These are phyloP conservation scores for Erysimum cheiranthoides DNA, from an alignment of 345 rosid genomes.

Conservation along the genomic window DNA sequence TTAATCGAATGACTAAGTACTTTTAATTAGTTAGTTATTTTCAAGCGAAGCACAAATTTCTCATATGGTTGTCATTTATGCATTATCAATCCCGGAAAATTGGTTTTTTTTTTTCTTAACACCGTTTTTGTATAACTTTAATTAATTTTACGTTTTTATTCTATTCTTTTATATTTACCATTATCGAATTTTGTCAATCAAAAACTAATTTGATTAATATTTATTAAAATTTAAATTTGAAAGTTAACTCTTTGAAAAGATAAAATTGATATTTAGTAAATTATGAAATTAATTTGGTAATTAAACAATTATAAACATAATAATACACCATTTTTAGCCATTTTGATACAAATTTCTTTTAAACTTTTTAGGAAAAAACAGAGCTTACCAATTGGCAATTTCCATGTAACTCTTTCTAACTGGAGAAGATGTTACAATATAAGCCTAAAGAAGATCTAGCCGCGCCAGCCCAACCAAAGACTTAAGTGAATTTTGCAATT, in stretches of 20 bases:
- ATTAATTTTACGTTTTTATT: not conserved
- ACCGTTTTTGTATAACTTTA: not conserved
- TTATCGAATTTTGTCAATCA: not conserved
- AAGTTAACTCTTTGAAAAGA: too few species aligned
- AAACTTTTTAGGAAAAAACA: too few species aligned
- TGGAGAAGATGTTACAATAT: not conserved
- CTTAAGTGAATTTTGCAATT: too few species aligned
- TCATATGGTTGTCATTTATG: not conserved
- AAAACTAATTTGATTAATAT: too few species aligned
- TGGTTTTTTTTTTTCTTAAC: not conserved
- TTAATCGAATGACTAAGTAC: not conserved
- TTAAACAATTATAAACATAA: not conserved
- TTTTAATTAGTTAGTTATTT: slow-evolving; percentile 13
- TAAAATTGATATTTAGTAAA: too few species aligned
- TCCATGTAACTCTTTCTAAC: not conserved
- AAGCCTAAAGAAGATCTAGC: too few species aligned
- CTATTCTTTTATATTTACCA: not conserved
- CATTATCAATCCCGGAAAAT: not conserved
- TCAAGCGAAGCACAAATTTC: not conserved
- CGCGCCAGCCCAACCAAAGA: too few species aligned
- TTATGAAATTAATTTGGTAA: not conserved
- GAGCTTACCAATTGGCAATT: too few species aligned
- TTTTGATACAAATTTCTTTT: not conserved
- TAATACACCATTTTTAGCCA: not conserved
- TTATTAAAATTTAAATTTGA: too few species aligned